Percentiles rank a stretch among this genome's conserved stretches.
These are phyloP conservation scores for Phytophthora litchii DNA, from an alignment of 352 stramenopile species.

Conservation along the genomic window DNA sequence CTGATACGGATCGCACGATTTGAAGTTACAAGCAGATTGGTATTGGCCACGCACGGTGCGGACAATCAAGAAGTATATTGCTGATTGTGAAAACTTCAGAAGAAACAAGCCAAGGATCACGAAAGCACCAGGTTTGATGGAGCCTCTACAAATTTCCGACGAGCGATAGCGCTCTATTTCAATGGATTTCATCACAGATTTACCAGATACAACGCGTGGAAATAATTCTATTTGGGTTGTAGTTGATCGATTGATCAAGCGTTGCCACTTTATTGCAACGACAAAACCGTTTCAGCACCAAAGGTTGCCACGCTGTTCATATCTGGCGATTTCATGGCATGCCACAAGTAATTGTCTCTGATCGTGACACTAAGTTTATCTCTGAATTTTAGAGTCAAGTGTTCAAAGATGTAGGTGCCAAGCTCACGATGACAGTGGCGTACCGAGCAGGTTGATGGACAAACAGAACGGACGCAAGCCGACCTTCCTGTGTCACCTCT, in stretches of 20 bases:
- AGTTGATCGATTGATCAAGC: neutral
- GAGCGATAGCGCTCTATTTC: slow-evolving; percentile 14
- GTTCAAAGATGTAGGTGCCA: neutral
- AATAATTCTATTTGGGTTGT: too few relatives aligned
- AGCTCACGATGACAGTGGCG: neutral
- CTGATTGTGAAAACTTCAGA: slow-evolving; percentile 8
- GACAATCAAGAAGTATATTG: slow-evolving; percentile 7
- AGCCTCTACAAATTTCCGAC: slow-evolving; percentile 4
- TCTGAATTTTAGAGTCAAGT: slow-evolving; percentile 4
- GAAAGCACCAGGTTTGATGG: slow-evolving; percentile 14
- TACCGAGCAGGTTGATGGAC: too few relatives aligned
- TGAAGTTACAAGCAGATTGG: neutral
- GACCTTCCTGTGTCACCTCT: too few relatives aligned
- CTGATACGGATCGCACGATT: neutral
- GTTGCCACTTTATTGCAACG: neutral
- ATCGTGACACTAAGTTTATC: slow-evolving; percentile 1
- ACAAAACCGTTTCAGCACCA: neutral
- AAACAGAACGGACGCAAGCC: too few relatives aligned
- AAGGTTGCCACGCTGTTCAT: neutral
- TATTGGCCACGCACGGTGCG: neutral
- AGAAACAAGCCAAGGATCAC: slow-evolving; percentile 5
- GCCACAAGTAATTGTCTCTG: slow-evolving; percentile 4
- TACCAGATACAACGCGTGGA: neutral
- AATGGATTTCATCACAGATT: slow-evolving; percentile 7
- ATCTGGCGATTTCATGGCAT: neutral